Base-by-base conservation (phyloP, 2,329 filamentous ascomycete genomes). In the Trichophyton schoenleinii region DNA sequence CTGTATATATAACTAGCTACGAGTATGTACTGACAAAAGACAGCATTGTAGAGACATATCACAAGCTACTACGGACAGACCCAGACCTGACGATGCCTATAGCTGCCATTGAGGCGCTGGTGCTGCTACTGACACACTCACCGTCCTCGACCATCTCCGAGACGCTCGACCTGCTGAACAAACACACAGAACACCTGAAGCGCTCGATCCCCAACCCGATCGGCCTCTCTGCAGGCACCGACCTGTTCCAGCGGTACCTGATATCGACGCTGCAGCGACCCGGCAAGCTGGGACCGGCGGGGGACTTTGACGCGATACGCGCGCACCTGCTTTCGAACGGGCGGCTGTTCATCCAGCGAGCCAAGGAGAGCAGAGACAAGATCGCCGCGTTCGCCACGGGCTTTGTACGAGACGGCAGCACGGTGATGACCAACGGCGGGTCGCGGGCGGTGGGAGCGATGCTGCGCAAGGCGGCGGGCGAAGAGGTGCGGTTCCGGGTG, bases 181-280 rank as follows among this genome's bases (percentile, higher is more conserved):
- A 81, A 55, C 87, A 94, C 71, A 92, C 89, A 58, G 80, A 83
- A 59, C 83, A 85, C 68, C 83, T 99, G 65, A 92, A 91, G 73
- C 80, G 81, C 62, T 84, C 86, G 20, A 87, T 95, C 60, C 81
- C 87, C 6, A 97, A 99, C 76, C 89, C 91, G 13, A 89, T 97
- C 61, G 92, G 91, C 3, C 84, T 97, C 15, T 91, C 89, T 57
- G 94, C 95, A 61, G 94, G 94, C 69, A 96, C 91, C 63, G 91
- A 96, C 73, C 84, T 97, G 63, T 97, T 99, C 79, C 88, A 94
- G 73, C 87, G 92, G 72, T 97, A 95, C 75, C 84, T 99, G 67
- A 87, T 96, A 69, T 85, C 86, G 61, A 90, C 82, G 20, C 73
- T 87, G 67, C 81, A 85, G 71, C 74, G 80, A 64, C 78, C 82